Conservation (phyloP, 129 eudicot species). For the Arctium minus region DNA sequence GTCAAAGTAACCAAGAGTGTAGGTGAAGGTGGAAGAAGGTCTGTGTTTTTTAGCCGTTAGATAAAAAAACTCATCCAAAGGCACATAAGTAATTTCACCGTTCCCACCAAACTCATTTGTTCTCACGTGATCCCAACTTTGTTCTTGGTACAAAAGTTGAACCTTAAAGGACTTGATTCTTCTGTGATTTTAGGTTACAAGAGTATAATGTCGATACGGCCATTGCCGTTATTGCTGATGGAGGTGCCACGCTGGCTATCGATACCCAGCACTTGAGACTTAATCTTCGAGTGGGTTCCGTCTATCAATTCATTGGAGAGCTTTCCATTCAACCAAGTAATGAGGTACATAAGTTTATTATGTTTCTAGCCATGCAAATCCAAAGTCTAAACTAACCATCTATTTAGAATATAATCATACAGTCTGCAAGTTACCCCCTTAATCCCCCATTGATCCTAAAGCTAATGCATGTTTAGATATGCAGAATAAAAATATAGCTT, state of each 20-base stretch:
- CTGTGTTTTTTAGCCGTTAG: too few relatives aligned
- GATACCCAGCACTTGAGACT: constrained; percentile 66
- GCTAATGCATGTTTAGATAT: too few relatives aligned
- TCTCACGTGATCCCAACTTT: not conserved
- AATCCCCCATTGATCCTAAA: too few relatives aligned
- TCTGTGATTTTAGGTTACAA: constrained; percentile 54
- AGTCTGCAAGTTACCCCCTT: too few relatives aligned
- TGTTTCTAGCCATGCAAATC: too few relatives aligned
- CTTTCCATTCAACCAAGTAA: constrained; percentile 53
- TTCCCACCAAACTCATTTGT: too few relatives aligned
- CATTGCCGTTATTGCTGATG: constrained; percentile 66
- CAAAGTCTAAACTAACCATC: not conserved
- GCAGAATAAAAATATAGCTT: too few relatives aligned
- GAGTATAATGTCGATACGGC: constrained; percentile 65
- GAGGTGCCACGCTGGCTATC: constrained; percentile 58
- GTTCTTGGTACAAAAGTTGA: not conserved
- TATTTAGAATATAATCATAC: not conserved
- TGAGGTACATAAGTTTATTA: constrained; percentile 45
- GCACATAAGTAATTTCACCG: too few relatives aligned
- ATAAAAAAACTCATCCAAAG: too few relatives aligned
- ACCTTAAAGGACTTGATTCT: not conserved
- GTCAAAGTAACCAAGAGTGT: too few relatives aligned
- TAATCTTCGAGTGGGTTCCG: constrained; percentile 60
- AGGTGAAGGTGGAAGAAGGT: too few relatives aligned
- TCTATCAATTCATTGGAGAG: constrained; percentile 91